Evolutionary conservation across 2,329 filamentous ascomycete species (phyloP), one percentile per base, ranked within the genome.

Genomic region (Bisporella sp.): DNA sequence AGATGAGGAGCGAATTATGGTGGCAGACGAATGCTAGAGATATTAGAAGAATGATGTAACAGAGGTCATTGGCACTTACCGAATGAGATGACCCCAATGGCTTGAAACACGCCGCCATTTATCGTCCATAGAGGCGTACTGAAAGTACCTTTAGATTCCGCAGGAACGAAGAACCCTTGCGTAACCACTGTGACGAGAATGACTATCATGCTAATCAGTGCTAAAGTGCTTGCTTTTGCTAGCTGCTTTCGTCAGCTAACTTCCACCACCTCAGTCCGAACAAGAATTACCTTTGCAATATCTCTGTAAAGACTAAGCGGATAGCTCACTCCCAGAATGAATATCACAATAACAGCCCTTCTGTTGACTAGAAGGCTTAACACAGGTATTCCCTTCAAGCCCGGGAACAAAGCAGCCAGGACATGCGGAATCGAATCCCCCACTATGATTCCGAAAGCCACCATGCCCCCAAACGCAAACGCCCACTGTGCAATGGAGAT

Each of bases 381-480:
- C 28, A 96, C 86, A 0, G 89, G 82, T 66, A 87, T 82, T 31
- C 82, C 74, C 39, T 73, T 71, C 52, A 97, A 66, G 3, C 79
- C 80, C 0, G 93, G 91, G 73, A 92, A 96, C 5, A 96, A 69
- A 4, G 91, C 89, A 45, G 76, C 72, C 62, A 97, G 68, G 45
- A 99, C 93, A 66, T 91, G 89, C 4, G 93, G 93, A 64, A 99
- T 96, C 1, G 89, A 91, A 68, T 99, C 93, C 53, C 93, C 93
- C 7, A 99, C 87, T 63, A 99, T 96, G 62, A 99, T 90, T 58
- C 91, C 93, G 68, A 97, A 99, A 11, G 93, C 93, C 50, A 99
- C 82, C 93, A 99, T 99, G 57, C 93, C 93, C 50, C 93, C 93
- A 73, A 97, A 99, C 3, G 93, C 93, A 76, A 99, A 99, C 31